Base-by-base conservation (phyloP, 306 rosid species). In the Sphenostylis stenocarpa region DNA sequence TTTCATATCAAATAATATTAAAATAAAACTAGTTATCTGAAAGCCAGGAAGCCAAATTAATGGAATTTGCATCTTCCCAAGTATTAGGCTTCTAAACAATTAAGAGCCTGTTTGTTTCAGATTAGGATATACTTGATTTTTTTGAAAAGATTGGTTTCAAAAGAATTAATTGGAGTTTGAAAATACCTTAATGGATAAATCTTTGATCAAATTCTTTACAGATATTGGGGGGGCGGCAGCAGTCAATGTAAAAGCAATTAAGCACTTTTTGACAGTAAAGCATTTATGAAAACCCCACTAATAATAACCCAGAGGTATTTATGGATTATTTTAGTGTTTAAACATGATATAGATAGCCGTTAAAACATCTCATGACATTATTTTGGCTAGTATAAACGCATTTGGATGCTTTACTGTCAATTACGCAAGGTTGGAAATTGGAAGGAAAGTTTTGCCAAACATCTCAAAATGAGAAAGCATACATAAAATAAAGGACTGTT, bases 1-100 rank as follows among this genome's bases (percentile, higher is more conserved):
- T 67, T 68, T 36, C 78, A 70, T 62, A 66, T n/a, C 64, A 81
- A 56, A 41, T 73, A 80, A 73, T 31, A 34, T 6, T 23, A 49
- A 67, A 34, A 49, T 16, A 77, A 71, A 78, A 71, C 41, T 23
- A 80, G 48, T 34, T 44, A 75, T 77, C 69, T 33, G 23, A 71
- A 39, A 65, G 57, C 53, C 6, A 9, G 70, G 70, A 76, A 76
- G 51, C 52, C 29, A 51, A 66, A 71, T 47, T 38, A 41, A 67
- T 23, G n/a, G 44, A 19, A 39, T 64, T 70, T 29, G 41, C 47
- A 84, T 26, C 80, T 68, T 33, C 47, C 15, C 63, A 53, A 16
- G 55, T 28, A 15, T 29, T 49, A 70, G 66, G 38, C 69, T 79
- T 52, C 73, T 51, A 60, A 79, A 23, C 26, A 56, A 47, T 34